A percentile compares a stretch with the other conserved stretches of the same genome.
Conservation (phyloP, 2,329 filamentous ascomycete genomes). For the Alternaria dauci region DNA sequence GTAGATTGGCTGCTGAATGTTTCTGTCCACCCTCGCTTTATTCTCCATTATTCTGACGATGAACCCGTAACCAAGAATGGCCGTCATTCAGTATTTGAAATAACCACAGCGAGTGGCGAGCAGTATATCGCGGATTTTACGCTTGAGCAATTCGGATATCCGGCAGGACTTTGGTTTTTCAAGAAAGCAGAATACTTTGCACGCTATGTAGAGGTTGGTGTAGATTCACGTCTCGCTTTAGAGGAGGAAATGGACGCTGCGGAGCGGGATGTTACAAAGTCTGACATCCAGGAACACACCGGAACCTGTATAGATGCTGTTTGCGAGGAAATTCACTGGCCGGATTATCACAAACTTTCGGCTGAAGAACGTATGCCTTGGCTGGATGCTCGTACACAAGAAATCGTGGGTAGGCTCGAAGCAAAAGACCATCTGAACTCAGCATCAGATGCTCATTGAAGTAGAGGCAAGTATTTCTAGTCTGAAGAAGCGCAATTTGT, state of each 20-base stretch:
- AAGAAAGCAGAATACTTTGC: background rate
- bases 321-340: background rate
- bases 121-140: constrained; percentile 12
- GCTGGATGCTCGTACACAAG: background rate
- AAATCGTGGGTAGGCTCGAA: background rate
- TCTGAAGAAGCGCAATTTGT: background rate
- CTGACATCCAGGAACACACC: background rate
- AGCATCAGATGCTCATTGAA: background rate
- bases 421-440: background rate
- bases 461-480: background rate
- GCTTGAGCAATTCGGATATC: constrained; percentile 8
- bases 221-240: background rate
- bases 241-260: background rate
- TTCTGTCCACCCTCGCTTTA: background rate
- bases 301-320: background rate
- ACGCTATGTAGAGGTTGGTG: background rate
- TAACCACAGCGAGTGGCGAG: background rate
- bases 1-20: background rate
- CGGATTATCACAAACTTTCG: background rate
- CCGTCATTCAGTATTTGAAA: background rate
- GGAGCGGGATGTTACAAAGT: background rate
- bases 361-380: background rate
- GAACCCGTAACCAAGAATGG: background rate
- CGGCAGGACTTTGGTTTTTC: background rate
- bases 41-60: background rate